Conservation (phyloP, 306 rosid species). For the Begonia peltatifolia region DNA sequence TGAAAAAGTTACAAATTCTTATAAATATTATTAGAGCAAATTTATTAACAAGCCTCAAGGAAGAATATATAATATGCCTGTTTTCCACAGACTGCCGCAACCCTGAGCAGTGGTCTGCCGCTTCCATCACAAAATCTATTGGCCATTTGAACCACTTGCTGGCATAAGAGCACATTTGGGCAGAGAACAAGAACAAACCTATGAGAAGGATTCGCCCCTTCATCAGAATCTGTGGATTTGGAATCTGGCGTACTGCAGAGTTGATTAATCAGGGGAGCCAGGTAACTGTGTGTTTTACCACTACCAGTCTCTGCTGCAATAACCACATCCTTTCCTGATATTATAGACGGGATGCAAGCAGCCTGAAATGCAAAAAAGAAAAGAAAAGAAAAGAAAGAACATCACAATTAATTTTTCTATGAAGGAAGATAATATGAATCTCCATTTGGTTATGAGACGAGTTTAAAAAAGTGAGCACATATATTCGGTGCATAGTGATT, state of each 20-base stretch:
- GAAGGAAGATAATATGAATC: too few species aligned
- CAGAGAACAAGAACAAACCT: slow-evolving; percentile 63
- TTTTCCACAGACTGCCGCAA: slow-evolving; percentile 67
- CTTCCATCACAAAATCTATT: slow-evolving; percentile 48
- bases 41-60: slow-evolving; percentile 1
- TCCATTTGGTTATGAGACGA: too few species aligned
- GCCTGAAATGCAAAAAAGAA: slow-evolving; percentile 41
- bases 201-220: slow-evolving; percentile 13
- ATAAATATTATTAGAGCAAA: neutral
- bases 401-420: neutral
- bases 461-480: too few species aligned
- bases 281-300: slow-evolving; percentile 83
- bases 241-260: slow-evolving; percentile 21
- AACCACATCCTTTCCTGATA: slow-evolving; percentile 68
- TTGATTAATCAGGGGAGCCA: slow-evolving; percentile 59
- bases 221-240: slow-evolving; percentile 20
- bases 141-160: slow-evolving; percentile 86
- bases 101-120: slow-evolving; percentile 50
- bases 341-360: slow-evolving; percentile 67
- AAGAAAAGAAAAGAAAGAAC: slow-evolving; percentile 9
- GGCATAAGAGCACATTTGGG: slow-evolving; percentile 83
- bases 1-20: slow-evolving; percentile 18
- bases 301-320: slow-evolving; percentile 98
- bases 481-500: too few species aligned
- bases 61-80: slow-evolving; percentile 39